A percentile compares a stretch with the other conserved stretches of the same genome.
Evolutionary conservation across 2,329 filamentous ascomycete species (phyloP).

Genomic region (Cytospora leucostoma): DNA sequence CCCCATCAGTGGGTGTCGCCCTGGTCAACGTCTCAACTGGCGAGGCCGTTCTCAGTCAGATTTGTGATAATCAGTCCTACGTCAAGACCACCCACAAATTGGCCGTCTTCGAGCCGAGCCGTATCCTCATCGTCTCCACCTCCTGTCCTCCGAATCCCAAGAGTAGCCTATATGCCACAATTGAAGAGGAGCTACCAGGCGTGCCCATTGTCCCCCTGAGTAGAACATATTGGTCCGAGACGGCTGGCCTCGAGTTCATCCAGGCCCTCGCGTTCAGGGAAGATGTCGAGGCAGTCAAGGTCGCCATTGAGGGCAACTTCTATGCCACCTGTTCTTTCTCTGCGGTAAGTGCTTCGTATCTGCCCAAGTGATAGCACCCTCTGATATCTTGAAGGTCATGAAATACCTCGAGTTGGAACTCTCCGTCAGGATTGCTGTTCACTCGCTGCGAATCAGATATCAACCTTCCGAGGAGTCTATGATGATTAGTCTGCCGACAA

Average conservation of each 20-base stretch:
- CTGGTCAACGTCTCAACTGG: conserved; percentile 86
- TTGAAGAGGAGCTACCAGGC: conserved; percentile 70
- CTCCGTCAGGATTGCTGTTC: conserved; percentile 67
- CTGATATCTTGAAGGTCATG: conserved; percentile 59
- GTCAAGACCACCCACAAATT: conserved; percentile 86
- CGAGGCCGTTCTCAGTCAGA: conserved; percentile 83
- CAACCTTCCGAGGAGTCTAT: conserved; percentile 88
- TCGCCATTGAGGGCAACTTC: conserved; percentile 79
- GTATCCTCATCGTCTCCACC: conserved; percentile 75
- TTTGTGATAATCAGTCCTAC: conserved; percentile 91
- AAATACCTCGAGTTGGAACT: conserved; percentile 77
- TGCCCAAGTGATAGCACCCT: rapidly evolving
- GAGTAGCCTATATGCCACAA: conserved; percentile 72
- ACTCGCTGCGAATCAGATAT: conserved; percentile 83
- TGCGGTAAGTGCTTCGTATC: conserved; percentile 55
- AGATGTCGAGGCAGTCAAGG: conserved; percentile 78
- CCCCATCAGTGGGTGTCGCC: conserved; percentile 80
- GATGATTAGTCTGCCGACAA: conserved; percentile 91
- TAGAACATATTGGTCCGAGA: conserved; percentile 82
- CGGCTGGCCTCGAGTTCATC: conserved; percentile 74
- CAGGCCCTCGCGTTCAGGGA: conserved; percentile 76
- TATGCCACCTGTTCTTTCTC: conserved; percentile 84
- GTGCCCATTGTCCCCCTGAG: conserved; percentile 66
- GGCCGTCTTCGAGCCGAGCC: conserved; percentile 74
- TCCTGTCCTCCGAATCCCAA: conserved; percentile 64